Evolutionary conservation across 2,329 filamentous ascomycete species (phyloP).

Genomic region (Xylariaceae sp.): DNA sequence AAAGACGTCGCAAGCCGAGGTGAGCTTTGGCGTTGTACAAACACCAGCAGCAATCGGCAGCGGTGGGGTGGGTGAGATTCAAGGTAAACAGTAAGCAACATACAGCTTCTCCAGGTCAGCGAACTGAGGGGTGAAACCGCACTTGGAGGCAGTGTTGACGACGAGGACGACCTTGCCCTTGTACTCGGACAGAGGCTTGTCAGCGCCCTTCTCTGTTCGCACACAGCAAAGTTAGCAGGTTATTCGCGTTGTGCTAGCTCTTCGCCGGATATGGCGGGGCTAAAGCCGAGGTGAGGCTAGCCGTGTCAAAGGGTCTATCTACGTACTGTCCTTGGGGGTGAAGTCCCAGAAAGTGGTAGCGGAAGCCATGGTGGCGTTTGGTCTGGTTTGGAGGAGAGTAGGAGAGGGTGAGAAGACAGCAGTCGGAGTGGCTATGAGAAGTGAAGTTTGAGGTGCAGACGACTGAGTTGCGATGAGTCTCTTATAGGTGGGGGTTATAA

Average conservation of each 20-base stretch:
- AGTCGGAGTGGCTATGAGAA: constrained; percentile 10
- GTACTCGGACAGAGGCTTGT: constrained; percentile 68
- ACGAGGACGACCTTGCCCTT: constrained; percentile 91
- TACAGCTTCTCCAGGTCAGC: constrained; percentile 82
- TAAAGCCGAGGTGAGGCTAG: neutral
- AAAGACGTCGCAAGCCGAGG: too few relatives aligned
- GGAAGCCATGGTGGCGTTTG: constrained; percentile 55
- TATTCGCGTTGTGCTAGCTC: neutral
- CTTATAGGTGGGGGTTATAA: constrained; percentile 23
- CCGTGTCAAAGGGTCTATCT: neutral
- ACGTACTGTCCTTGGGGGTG: constrained; percentile 76
- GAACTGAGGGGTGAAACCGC: constrained; percentile 97
- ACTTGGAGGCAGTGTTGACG: constrained; percentile 98
- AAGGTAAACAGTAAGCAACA: neutral
- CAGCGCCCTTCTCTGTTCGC: constrained; percentile 65
- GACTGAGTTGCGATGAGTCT: constrained; percentile 7
- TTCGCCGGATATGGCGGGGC: neutral
- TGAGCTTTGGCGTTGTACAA: neutral
- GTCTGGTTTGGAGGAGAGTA: constrained; percentile 15
- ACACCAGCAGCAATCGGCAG: neutral
- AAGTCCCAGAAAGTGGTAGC: constrained; percentile 79
- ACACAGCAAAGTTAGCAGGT: constrained; percentile 15
- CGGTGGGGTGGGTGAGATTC: neutral
- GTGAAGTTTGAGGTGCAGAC: constrained; percentile 12
- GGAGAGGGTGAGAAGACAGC: constrained; percentile 2